Conservation (phyloP, 1,284 basidiomycete species). For the Trametes pubescens region DNA sequence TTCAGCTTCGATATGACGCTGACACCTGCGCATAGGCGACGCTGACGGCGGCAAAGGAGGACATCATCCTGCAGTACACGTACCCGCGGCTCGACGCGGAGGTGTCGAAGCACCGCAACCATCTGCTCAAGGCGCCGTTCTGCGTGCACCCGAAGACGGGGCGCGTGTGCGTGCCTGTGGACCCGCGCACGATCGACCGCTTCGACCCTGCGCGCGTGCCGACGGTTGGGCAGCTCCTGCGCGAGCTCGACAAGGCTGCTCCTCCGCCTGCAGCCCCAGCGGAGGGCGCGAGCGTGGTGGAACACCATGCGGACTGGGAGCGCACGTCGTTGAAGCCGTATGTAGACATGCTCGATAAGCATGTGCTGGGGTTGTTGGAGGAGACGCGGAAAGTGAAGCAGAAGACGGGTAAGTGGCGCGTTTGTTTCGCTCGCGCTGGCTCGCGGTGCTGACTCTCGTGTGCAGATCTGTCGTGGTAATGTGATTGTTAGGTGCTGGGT, state of each 20-base stretch:
- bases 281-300: conserved; percentile 12
- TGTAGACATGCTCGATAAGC: conserved; percentile 89
- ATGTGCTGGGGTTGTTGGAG: conserved; percentile 67
- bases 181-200: conserved; percentile 77
- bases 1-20: conserved; percentile 9
- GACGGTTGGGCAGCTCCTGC: conserved; percentile 84
- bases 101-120: conserved; percentile 97
- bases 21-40: conserved; percentile 39
- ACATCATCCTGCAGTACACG: conserved; percentile 93
- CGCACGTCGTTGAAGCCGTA: conserved; percentile 86
- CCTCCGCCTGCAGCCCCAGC: conserved; percentile 38
- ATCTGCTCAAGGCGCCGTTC: conserved; percentile 97
- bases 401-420: conserved; percentile 50
- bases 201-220: conserved; percentile 92
- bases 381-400: conserved; percentile 63
- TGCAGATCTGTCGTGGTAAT: conserved; percentile 27
- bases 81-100: conserved; percentile 98
- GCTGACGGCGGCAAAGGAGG: conserved; percentile 69
- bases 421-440: not conserved
- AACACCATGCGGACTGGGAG: conserved; percentile 62
- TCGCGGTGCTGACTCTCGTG: not conserved
- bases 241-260: conserved; percentile 71
- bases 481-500: no score
- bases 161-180: conserved; percentile 93
- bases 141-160: conserved; percentile 98